Evolutionary conservation across 208 protist species (phyloP), one percentile per base, ranked within the genome.

Genomic region (Phytomonas francai): DNA sequence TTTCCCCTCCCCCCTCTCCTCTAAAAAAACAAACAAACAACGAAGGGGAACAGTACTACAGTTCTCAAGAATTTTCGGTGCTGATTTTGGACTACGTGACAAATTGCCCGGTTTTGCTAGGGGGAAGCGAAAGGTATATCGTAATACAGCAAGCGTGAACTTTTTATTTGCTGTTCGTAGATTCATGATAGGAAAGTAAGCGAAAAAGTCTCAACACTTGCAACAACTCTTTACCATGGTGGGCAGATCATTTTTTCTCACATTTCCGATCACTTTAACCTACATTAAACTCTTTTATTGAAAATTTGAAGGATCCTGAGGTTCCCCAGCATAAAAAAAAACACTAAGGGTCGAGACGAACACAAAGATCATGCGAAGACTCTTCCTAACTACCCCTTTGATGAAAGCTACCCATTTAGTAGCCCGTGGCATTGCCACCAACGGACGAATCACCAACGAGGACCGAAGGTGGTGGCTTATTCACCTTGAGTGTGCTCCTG

Each of bases 391-490:
- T 54, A 19, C 3, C 45, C 45, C 25, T 54, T 25, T 0, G 19
- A 54, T 54, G 2, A 19, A 25, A 19, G 22, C 45, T 54, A n/a
- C n/a, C n/a, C 45, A 54, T 54, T 54, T 54, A 25, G 45, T 25
- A 25, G 1, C 16, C 11, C 45, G 45, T 54, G 45, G 45, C 2
- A 54, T 54, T 54, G 45, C 77, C 5, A 92, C 84, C 16, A 80
- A 76, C 34, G 89, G 89, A 25, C 83, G 87, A 7, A 76, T 95
- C 49, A 95, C 86, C 14, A 92, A 95, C 68, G 89, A 95, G 59
- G 89, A 95, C 65, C 78, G 89, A 22, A 82, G 89, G 27, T 95
- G 89, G 87, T 95, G 89, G 87, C 74, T 93, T 11, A 77, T 95
- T 67, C 89, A 95, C 68, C 75, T 95, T 3, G 87, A 95, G 79